Base-by-base conservation (phyloP, 768 basidiomycete species). In the Boletus vinaceobasis region DNA sequence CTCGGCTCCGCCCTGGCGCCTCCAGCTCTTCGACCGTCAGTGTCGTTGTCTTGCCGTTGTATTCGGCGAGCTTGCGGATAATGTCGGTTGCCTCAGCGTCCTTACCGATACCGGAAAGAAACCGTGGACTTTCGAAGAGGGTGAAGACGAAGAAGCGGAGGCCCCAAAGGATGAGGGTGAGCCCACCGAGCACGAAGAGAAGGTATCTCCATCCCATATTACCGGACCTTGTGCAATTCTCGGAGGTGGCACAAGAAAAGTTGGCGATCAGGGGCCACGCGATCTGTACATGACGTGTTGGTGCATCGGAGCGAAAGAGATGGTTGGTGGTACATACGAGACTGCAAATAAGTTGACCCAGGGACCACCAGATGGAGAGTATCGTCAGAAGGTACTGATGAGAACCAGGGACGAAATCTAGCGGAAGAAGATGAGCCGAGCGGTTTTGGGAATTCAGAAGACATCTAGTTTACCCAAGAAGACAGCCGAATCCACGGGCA, bases 181-280 rank as follows among this genome's bases (percentile, higher is more conserved):
- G 56, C 9, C 74, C 81, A 3, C 83, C 81, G 37, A 83, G 75
- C 0, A 74, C 73, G 63, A 81, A 77, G 32, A 83, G 68, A 26
- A 83, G 74, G 61, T 85, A 84, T 29, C 84, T 73, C 84, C 84
- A 85, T 23, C 84, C 83, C 83, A 82, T 84, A 58, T 85, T 85
- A 19, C 78, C 58, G 3, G 72, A 64, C 45, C 71, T 75, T 36
- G 72, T 54, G 56, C 80, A 80, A 4, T 70, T 60, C 7, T 52
- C 55, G 0, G 69, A 17, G 4, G 65, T 59, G 0, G 73, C 50
- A 56, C 84, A 85, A 7, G 83, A 80, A 56, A 78, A 77, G 57
- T 81, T 79, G 14, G 79, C 72, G 14, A 84, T 79, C 26, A 85
- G 63, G 2, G 83, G 81, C 83, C 83, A 84, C 1, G 83, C 82